Conservation (phyloP, 2,329 filamentous ascomycete species). For the Aspergillus unguis region DNA sequence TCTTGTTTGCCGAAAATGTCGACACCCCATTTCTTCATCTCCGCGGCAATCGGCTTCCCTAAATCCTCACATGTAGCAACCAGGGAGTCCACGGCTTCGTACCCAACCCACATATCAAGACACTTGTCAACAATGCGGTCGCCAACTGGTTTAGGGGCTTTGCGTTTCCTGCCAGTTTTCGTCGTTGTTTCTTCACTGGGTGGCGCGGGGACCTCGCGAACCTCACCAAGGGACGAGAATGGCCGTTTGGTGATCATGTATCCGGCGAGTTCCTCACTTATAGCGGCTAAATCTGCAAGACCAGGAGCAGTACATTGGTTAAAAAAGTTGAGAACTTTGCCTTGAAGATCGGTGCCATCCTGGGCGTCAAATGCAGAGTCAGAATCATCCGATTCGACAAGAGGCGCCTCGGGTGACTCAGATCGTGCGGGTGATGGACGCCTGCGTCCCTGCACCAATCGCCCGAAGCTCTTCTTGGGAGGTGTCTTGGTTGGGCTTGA, state of each 20-base stretch:
- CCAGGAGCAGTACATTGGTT: constrained; percentile 74
- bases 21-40: constrained; percentile 67
- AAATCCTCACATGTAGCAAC: constrained; percentile 72
- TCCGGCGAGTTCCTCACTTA: constrained; percentile 66
- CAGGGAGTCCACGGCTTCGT: constrained; percentile 77
- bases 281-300: constrained; percentile 75
- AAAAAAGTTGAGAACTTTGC: constrained; percentile 71
- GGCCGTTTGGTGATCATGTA: constrained; percentile 71
- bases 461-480: constrained; percentile 30
- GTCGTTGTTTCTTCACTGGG: constrained; percentile 36
- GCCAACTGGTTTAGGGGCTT: constrained; percentile 56
- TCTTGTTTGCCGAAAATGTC: constrained; percentile 61
- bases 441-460: constrained; percentile 52
- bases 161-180: constrained; percentile 52
- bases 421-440: constrained; percentile 30
- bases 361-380: constrained; percentile 39
- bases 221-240: constrained; percentile 63
- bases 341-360: constrained; percentile 45
- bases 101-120: constrained; percentile 71
- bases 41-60: constrained; percentile 62
- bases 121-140: constrained; percentile 66
- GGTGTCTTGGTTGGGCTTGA: constrained; percentile 24
- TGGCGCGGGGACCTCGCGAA: constrained; percentile 60
- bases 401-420: constrained; percentile 33
- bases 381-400: constrained; percentile 47